A percentile compares a stretch with the other conserved stretches of the same genome.
phyloP scores from a whole-genome alignment of 2,329 filamentous ascomycete genomes.

The Microthyrium microscopicum region DNA sequence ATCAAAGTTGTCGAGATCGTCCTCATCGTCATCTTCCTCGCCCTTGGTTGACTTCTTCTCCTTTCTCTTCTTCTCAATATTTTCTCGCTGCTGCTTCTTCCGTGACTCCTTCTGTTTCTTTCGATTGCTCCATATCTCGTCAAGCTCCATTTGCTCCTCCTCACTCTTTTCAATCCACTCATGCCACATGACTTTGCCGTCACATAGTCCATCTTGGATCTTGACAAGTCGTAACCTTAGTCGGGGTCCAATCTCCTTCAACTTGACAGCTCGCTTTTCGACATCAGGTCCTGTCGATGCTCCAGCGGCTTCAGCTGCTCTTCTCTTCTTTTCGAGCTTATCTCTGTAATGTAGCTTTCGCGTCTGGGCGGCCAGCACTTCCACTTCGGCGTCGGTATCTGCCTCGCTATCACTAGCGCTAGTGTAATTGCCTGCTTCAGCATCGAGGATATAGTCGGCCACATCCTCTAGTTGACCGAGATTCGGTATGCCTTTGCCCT shows the following conservation, averaged over 20 bases:
- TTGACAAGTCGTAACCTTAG: conserved; percentile 83
- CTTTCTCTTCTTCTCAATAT: conserved; percentile 73
- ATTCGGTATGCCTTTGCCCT: conserved; percentile 52
- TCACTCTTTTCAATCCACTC: conserved; percentile 78
- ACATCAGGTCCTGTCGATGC: conserved; percentile 32
- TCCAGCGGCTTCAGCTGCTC: conserved; percentile 17
- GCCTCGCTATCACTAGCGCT: conserved; percentile 85
- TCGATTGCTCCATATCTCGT: conserved; percentile 66
- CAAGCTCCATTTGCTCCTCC: conserved; percentile 60
- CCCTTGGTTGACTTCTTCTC: conserved; percentile 35
- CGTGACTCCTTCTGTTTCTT: conserved; percentile 68
- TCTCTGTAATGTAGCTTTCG: conserved; percentile 42
- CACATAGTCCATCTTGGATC: conserved; percentile 85
- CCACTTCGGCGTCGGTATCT: conserved; percentile 90
- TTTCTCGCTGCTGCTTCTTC: conserved; percentile 70
- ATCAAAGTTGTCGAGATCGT: conserved; percentile 25
- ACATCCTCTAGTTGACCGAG: conserved; percentile 84
- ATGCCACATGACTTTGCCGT: conserved; percentile 92
- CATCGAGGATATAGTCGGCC: conserved; percentile 82
- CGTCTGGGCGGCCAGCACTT: conserved; percentile 48
- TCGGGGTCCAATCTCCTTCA: conserved; percentile 81
- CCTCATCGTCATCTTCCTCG: conserved; percentile 24
- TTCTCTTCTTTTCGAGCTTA: conserved; percentile 10
- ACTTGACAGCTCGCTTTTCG: conserved; percentile 75
- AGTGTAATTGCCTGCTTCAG: conserved; percentile 65